A percentile compares a stretch with the other conserved stretches of the same genome.
phyloP scores from a whole-genome alignment of 768 basidiomycete species.

The Hebeloma cylindrosporum region DNA sequence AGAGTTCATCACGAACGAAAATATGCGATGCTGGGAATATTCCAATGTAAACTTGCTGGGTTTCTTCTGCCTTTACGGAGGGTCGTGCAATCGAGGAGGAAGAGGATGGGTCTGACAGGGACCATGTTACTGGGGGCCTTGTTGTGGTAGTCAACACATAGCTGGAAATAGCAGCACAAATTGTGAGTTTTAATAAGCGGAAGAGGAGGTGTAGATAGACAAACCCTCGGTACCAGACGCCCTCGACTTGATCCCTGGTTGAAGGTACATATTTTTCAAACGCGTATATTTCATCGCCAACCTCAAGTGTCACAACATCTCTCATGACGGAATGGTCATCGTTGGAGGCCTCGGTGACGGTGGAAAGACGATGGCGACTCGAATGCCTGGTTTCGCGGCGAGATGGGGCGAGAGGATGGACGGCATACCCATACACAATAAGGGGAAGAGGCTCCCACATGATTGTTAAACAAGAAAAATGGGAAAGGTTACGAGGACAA shows the following conservation, averaged over 20 bases:
- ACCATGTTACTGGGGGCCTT: constrained; percentile 69
- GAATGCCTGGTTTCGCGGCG: constrained; percentile 70
- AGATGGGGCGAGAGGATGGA: constrained; percentile 77
- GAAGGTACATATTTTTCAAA: constrained; percentile 87
- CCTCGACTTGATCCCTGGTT: constrained; percentile 67
- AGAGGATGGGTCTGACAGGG: constrained; percentile 58
- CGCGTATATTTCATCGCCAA: constrained; percentile 96
- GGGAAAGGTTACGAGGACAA: constrained; percentile 1
- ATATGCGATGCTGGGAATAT: constrained; percentile 93
- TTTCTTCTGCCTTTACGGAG: constrained; percentile 65
- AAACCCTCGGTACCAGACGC: constrained; percentile 93
- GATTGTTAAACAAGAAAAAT: not conserved
- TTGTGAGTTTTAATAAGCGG: constrained; percentile 1
- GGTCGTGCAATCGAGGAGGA: constrained; percentile 42
- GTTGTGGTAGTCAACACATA: constrained; percentile 86
- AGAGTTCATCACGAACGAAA: constrained; percentile 79
- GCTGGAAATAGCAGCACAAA: constrained; percentile 36
- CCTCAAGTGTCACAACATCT: constrained; percentile 84
- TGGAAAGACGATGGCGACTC: constrained; percentile 55
- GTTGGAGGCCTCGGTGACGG: constrained; percentile 60
- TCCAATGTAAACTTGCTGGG: constrained; percentile 88
- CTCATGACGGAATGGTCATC: constrained; percentile 66
- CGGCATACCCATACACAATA: constrained; percentile 89
- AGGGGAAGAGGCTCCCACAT: constrained; percentile 58
- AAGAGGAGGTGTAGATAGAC: constrained; percentile 32